Base-by-base conservation (phyloP, 1,139 yeast species). In the Pichia sp. region DNA sequence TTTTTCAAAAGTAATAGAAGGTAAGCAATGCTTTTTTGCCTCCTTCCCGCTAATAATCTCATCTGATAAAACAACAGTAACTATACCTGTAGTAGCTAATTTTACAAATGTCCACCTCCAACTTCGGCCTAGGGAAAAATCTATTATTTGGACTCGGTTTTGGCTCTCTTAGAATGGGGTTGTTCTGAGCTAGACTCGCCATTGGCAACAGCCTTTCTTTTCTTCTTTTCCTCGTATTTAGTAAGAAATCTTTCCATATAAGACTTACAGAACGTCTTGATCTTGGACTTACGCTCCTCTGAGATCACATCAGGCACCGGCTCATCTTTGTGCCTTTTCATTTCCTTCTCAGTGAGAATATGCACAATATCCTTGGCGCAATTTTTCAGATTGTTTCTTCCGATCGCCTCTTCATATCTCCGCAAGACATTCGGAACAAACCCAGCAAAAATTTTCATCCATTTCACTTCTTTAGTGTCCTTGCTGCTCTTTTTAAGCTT, bases 291-390 rank as follows among this genome's bases (percentile, higher is more conserved):
- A 58, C 84, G 85, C 24, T 76, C 82, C 12, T 66, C 66, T 15
- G 74, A 72, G 30, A 85, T 63, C 43, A 76, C 79, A 13, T 55
- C 53, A 1, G 91, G 85, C 6, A 80, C 76, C 3, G 29, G 24
- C 8, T 41, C 45, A 7, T 43, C 48, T 13, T 19, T 37, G 33
- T 56, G 58, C 37, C 70, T 62, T 48, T 71, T 71, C 41, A 69
- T 41, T 55, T 87, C 95, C 53, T 86, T 86, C 6, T 67, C 64
- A 1, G 77, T 73, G 34, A 87, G 62, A 1, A 63, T 62, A 42
- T 74, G 71, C 3, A 79, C 85, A 41, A 86, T 72, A 35, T 87
- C 96, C 45, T 77, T 72, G 2, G 96, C 85, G 56, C 91, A 82
- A 24, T 72, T 71, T 59, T 87, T 91, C 36, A 86, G 56, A 39